phyloP scores from a whole-genome alignment of 192 early-diverging fungal species.

The Linnemannia hyalina region DNA sequence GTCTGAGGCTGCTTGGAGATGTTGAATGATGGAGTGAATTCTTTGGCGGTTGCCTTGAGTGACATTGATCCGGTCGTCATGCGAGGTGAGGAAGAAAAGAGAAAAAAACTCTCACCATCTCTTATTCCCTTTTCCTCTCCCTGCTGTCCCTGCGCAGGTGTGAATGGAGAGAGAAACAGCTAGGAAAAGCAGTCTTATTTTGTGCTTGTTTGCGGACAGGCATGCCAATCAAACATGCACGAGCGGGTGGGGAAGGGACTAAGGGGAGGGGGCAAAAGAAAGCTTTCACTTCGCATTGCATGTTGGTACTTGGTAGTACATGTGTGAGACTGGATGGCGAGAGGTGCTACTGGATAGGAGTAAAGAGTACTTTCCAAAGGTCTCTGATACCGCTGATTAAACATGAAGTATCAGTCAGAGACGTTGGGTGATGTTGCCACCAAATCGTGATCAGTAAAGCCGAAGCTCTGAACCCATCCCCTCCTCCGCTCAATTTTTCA shows the following conservation, averaged over 20 bases:
- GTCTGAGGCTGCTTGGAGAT: constrained; percentile 16
- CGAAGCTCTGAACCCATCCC: no score
- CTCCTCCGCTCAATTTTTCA: no score
- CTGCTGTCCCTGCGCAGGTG: neutral
- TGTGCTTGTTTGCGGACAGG: neutral
- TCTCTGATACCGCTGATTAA: no score
- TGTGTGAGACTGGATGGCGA: no score
- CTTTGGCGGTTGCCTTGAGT: constrained; percentile 56
- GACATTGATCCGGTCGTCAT: constrained; percentile 45
- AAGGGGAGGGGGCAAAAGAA: neutral
- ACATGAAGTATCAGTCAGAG: no score
- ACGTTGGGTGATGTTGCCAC: no score
- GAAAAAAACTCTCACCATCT: neutral
- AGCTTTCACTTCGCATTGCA: neutral
- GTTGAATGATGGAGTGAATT: constrained; percentile 51
- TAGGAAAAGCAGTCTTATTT: neutral
- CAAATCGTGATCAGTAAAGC: no score
- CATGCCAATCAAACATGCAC: neutral
- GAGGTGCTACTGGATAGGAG: no score
- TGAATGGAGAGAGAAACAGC: neutral
- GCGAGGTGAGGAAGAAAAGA: constrained; percentile 25
- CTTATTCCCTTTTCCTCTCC: neutral
- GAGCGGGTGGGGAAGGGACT: neutral
- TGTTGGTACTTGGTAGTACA: neutral
- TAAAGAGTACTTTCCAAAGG: no score